Conservation (phyloP, 163 green algal species). For the Coccomyxa subellipsoidea region DNA sequence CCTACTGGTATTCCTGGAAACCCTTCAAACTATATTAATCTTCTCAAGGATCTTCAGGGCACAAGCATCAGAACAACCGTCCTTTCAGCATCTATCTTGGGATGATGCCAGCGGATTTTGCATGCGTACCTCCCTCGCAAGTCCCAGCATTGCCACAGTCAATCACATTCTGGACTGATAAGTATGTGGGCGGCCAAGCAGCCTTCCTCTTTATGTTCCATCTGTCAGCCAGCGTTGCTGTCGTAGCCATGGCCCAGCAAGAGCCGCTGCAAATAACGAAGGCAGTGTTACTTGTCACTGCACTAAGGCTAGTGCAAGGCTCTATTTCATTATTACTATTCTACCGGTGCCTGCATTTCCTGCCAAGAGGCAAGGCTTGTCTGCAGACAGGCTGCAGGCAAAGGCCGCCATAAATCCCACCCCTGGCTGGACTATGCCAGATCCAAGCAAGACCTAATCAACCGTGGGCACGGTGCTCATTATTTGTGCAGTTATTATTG, state of each 20-base stretch:
- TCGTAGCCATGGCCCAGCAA: slow-evolving; percentile 24
- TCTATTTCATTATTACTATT: no score
- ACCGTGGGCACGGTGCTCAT: no score
- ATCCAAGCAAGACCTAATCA: no score
- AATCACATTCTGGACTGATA: slow-evolving; percentile 66
- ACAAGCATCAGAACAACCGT: neutral
- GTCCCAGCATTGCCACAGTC: slow-evolving; percentile 57
- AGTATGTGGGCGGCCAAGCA: slow-evolving; percentile 54
- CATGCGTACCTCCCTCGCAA: slow-evolving; percentile 6
- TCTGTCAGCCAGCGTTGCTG: slow-evolving; percentile 10
- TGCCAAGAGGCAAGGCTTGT: no score
- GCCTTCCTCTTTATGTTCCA: slow-evolving; percentile 12
- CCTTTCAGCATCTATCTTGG: neutral
- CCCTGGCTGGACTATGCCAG: no score
- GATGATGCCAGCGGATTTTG: no score
- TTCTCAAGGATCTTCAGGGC: neutral
- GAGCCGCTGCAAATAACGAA: slow-evolving; percentile 11
- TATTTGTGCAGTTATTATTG: no score
- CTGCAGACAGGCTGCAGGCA: no score
- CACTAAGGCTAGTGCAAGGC: no score
- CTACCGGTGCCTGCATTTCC: no score
- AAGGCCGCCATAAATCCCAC: no score
- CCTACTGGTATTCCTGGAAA: neutral
- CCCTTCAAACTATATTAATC: neutral
- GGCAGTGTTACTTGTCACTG: no score